Evolutionary conservation across 306 rosid species (phyloP).

Genomic region (Glycine latifolia): DNA sequence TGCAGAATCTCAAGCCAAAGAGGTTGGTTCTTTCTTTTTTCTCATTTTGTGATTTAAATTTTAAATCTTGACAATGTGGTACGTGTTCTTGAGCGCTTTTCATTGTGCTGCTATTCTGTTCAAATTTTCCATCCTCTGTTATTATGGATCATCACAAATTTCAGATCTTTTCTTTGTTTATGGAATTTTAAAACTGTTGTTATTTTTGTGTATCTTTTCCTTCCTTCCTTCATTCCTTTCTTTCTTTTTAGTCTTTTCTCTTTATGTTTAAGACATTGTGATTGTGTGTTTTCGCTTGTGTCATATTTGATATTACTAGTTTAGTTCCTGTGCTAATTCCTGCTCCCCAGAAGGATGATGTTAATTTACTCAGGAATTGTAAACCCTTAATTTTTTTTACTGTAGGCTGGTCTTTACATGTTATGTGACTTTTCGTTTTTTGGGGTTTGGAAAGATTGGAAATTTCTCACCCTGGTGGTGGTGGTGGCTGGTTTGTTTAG

Average conservation of each 20-base stretch:
- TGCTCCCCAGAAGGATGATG: constrained; percentile 22
- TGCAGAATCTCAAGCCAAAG: constrained; percentile 57
- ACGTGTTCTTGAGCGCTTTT: background rate
- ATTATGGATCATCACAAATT: constrained; percentile 43
- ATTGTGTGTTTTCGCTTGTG: constrained; percentile 19
- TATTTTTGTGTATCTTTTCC: background rate
- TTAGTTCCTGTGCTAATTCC: constrained; percentile 29
- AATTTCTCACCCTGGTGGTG: constrained; percentile 26
- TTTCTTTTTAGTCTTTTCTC: background rate
- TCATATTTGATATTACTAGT: background rate
- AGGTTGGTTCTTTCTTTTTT: constrained; percentile 56
- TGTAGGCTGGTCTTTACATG: background rate
- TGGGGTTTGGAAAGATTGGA: constrained; percentile 10
- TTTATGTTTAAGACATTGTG: constrained; percentile 19
- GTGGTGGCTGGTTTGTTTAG: constrained; percentile 26
- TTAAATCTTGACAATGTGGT: constrained; percentile 32
- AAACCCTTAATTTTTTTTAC: constrained; percentile 20
- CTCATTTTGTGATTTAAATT: constrained; percentile 6
- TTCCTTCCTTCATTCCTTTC: background rate
- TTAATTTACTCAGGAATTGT: background rate
- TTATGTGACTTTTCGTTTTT: background rate
- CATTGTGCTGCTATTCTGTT: constrained; percentile 12
- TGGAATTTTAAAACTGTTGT: constrained; percentile 29
- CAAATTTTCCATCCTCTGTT: constrained; percentile 30
- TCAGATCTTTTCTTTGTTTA: constrained; percentile 51